Percentiles rank a stretch among this genome's conserved stretches.
phyloP scores from a whole-genome alignment of 352 stramenopile genomes.

The Pythium utonaiense region DNA sequence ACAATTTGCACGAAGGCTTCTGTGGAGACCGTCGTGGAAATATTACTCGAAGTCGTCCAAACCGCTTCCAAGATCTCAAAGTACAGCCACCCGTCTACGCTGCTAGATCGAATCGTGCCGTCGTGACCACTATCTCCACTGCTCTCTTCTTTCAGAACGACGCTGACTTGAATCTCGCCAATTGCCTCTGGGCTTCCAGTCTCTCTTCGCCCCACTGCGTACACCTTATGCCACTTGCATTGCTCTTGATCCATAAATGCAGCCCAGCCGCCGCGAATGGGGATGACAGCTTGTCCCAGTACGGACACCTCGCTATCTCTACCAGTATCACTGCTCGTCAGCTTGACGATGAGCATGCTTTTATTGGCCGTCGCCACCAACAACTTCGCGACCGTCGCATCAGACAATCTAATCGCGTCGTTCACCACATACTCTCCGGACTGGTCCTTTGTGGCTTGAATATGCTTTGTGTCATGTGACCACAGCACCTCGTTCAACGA shows the following conservation, averaged over 20 bases:
- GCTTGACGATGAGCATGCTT: conserved; percentile 5
- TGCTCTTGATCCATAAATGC: conserved; percentile 3
- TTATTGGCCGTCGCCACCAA: background rate
- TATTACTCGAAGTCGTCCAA: background rate
- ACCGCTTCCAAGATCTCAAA: conserved; percentile 7
- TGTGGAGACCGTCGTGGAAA: background rate
- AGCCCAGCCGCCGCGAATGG: conserved; percentile 11
- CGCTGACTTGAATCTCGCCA: conserved; percentile 20
- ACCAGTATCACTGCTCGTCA: background rate
- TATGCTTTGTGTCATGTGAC: conserved; percentile 3
- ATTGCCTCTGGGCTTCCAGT: conserved; percentile 12
- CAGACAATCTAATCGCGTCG: background rate
- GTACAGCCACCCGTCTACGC: conserved; percentile 10
- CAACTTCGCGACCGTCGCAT: background rate
- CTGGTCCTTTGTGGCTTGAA: background rate
- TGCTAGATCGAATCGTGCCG: no score
- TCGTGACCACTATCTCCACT: no score
- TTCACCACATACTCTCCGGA: conserved; percentile 5
- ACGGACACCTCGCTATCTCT: background rate
- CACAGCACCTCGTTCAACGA: conserved; percentile 13
- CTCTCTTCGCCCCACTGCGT: background rate
- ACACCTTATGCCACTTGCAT: conserved; percentile 22
- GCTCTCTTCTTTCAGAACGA: background rate
- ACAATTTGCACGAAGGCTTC: conserved; percentile 7
- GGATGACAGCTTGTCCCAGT: conserved; percentile 12